These are phyloP conservation scores for Chytriomyces confervae DNA, from an alignment of 192 early-diverging fungal species.

Conservation along the genomic window DNA sequence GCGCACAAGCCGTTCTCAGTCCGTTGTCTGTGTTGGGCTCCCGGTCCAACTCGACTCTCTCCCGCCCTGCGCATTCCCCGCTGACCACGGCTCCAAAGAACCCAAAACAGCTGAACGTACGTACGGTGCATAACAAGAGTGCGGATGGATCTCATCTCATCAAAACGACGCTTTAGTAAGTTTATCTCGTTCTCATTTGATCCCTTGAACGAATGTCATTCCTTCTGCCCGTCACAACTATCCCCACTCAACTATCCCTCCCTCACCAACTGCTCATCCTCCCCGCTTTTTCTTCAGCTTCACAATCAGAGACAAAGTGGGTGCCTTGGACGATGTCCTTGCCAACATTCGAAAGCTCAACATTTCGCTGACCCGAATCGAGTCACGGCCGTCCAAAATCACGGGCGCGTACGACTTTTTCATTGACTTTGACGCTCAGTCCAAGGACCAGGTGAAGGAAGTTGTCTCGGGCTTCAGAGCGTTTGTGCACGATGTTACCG, in stretches of 20 bases:
- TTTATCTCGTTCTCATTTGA: not conserved
- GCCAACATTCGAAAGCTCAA: constrained; percentile 68
- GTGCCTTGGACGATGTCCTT: constrained; percentile 84
- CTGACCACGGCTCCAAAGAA: too few relatives aligned
- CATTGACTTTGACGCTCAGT: constrained; percentile 81
- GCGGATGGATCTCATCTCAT: not conserved
- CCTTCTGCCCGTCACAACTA: not conserved
- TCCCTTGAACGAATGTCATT: not conserved
- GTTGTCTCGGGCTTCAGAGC: constrained; percentile 69
- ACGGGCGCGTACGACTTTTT: constrained; percentile 92
- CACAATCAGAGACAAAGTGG: constrained; percentile 83
- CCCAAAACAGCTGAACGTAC: too few relatives aligned
- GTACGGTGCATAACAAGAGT: too few relatives aligned
- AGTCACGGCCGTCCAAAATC: constrained; percentile 86
- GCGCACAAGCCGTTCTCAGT: too few relatives aligned
- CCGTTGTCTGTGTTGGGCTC: too few relatives aligned
- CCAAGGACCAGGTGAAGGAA: constrained; percentile 62
- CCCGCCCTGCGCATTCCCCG: too few relatives aligned
- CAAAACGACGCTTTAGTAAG: constrained; percentile 31
- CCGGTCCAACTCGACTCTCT: too few relatives aligned
- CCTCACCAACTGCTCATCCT: not conserved
- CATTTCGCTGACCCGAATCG: constrained; percentile 92
- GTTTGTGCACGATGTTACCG: constrained; percentile 73
- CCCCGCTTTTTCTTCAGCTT: constrained; percentile 50
- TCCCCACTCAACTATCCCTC: not conserved